phyloP scores from a whole-genome alignment of 345 rosid species.

The Ailanthus altissimus region DNA sequence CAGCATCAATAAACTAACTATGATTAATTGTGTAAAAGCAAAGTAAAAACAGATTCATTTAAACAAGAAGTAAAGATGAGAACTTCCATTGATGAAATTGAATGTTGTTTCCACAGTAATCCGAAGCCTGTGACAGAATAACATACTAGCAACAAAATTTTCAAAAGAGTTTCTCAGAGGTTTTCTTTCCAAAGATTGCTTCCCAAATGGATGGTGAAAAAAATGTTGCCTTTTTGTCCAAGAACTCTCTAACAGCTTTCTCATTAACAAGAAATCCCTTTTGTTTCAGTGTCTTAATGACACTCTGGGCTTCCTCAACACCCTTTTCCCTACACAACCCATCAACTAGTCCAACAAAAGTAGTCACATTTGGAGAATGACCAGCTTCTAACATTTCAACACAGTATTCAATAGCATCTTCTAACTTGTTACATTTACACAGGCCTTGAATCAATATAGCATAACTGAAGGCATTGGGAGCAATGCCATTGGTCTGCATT shows the following conservation, averaged over 20 bases:
- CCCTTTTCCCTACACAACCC: constrained; percentile 65
- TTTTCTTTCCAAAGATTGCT: constrained; percentile 67
- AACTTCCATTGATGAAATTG: constrained; percentile 2
- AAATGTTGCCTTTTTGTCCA: constrained; percentile 72
- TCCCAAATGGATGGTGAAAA: constrained; percentile 66
- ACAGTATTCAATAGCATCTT: constrained; percentile 62
- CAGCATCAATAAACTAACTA: not conserved
- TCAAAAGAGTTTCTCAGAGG: constrained; percentile 38
- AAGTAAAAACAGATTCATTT: not conserved
- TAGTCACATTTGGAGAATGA: constrained; percentile 74
- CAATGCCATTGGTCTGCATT: constrained; percentile 66
- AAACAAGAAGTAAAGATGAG: not conserved
- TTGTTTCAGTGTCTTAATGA: constrained; percentile 42
- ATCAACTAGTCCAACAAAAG: constrained; percentile 88
- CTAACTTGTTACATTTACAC: constrained; percentile 48
- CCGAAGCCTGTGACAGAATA: not conserved
- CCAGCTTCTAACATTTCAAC: constrained; percentile 84
- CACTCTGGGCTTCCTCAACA: constrained; percentile 53
- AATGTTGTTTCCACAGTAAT: not conserved
- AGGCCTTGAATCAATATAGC: constrained; percentile 67
- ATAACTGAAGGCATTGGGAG: constrained; percentile 75
- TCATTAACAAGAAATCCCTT: constrained; percentile 71
- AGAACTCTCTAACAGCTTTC: constrained; percentile 70
- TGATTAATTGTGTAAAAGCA: not conserved
- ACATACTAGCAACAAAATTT: not conserved